Evolutionary conservation across 768 basidiomycete genomes (phyloP).

Genomic region (Lactarius hatsudake): DNA sequence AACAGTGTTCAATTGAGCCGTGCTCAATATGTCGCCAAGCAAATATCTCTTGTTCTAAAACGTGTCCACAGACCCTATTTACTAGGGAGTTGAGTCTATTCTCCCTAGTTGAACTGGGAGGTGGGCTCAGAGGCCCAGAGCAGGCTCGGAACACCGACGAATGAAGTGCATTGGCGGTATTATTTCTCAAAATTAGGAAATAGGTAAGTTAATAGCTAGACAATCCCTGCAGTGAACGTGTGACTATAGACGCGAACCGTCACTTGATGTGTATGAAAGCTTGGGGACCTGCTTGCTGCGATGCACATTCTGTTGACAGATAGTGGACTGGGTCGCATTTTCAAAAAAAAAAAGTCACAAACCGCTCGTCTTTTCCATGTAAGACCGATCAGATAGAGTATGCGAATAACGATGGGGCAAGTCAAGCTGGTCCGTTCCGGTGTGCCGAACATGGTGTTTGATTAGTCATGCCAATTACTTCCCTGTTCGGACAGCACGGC

Average conservation of each 20-base stretch:
- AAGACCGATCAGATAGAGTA: not conserved
- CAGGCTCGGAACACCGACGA: not conserved
- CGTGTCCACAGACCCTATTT: not conserved
- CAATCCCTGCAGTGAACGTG: no score
- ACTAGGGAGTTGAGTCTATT: not conserved
- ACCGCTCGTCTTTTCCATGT: not conserved
- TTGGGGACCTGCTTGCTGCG: not conserved
- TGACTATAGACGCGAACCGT: not conserved
- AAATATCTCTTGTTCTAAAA: not conserved
- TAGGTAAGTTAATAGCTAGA: no score
- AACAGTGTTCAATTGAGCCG: not conserved
- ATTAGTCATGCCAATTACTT: not conserved
- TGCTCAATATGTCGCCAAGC: not conserved
- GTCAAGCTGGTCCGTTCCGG: no score
- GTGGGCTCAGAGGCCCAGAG: no score
- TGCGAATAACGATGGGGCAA: no score
- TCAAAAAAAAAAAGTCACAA: no score
- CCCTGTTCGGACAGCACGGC: no score
- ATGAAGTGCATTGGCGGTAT: not conserved
- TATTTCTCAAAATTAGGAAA: no score
- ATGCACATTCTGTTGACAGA: not conserved
- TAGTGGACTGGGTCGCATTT: no score
- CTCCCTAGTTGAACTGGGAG: no score
- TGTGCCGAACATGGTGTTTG: not conserved
- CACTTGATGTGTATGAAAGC: slow-evolving; percentile 4